phyloP scores from a whole-genome alignment of 2,329 filamentous ascomycete species.

The Cladophialophora immunda region DNA sequence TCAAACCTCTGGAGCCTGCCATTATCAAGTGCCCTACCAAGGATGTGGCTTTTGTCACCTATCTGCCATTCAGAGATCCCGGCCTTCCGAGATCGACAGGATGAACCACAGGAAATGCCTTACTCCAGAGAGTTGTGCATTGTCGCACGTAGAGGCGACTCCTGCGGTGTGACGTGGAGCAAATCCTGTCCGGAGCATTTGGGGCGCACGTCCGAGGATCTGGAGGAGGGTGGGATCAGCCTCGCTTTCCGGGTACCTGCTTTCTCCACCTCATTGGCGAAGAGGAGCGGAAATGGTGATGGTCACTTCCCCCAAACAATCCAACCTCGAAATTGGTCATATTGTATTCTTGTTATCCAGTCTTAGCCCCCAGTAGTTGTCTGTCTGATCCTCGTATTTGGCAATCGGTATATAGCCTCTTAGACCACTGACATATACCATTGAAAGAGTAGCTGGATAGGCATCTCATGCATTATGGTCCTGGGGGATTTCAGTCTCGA shows the following conservation, averaged over 20 bases:
- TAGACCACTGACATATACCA: neutral
- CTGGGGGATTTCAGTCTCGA: slow-evolving; percentile 15
- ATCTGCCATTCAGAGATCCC: slow-evolving; percentile 13
- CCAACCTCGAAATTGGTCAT: slow-evolving; percentile 7
- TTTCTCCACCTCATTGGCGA: too few species aligned
- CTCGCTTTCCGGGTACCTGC: too few species aligned
- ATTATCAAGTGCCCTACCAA: slow-evolving; percentile 13
- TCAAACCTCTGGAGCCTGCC: slow-evolving; percentile 1
- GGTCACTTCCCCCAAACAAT: neutral
- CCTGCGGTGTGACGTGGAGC: slow-evolving; percentile 1
- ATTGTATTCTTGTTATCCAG: neutral
- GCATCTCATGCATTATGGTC: neutral
- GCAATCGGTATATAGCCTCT: neutral
- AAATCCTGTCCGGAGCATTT: neutral
- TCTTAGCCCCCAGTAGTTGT: neutral
- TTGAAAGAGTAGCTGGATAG: neutral
- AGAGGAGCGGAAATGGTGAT: slow-evolving; percentile 5
- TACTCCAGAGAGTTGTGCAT: neutral
- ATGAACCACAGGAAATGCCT: slow-evolving; percentile 1
- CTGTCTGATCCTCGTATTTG: neutral
- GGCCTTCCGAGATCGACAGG: slow-evolving; percentile 4
- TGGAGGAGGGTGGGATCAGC: neutral
- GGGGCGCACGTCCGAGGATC: neutral
- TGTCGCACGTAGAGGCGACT: neutral
- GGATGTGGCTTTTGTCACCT: slow-evolving; percentile 6